Percentiles rank a stretch among this genome's conserved stretches.
Evolutionary conservation across 805 yeast species (phyloP).

Genomic region (Kodamaea sagamina): DNA sequence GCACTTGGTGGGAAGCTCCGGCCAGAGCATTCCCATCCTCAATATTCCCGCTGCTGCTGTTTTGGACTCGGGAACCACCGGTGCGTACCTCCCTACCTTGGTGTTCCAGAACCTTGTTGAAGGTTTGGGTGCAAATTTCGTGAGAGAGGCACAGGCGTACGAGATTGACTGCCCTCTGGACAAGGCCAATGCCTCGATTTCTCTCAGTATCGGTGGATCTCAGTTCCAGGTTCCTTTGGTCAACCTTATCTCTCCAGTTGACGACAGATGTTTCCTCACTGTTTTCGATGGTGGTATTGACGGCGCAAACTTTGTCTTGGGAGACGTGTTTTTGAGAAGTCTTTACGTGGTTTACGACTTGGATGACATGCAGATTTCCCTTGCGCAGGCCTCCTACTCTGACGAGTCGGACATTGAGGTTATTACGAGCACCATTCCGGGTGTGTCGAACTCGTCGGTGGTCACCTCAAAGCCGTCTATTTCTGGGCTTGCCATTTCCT

Average conservation of each 20-base stretch:
- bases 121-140: slow-evolving; percentile 30
- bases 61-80: slow-evolving; percentile 24
- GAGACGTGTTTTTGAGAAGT: slow-evolving; percentile 52
- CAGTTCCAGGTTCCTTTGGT: slow-evolving; percentile 3
- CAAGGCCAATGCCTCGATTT: background rate
- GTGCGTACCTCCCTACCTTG: slow-evolving; percentile 17
- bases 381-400: slow-evolving; percentile 47
- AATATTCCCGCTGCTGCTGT: background rate
- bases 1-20: background rate
- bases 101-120: slow-evolving; percentile 12
- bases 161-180: slow-evolving; percentile 12
- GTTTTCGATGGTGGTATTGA: slow-evolving; percentile 13
- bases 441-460: slow-evolving; percentile 34
- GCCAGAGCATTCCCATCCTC: slow-evolving; percentile 7
- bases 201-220: slow-evolving; percentile 27
- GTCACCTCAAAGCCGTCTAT: no score
- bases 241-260: background rate
- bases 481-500: no score
- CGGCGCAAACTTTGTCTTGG: slow-evolving; percentile 33
- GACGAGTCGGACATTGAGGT: slow-evolving; percentile 44
- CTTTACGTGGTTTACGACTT: slow-evolving; percentile 58
- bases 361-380: slow-evolving; percentile 41
- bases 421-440: slow-evolving; percentile 48
- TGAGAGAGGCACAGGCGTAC: slow-evolving; percentile 37
- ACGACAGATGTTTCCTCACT: slow-evolving; percentile 11